Evolutionary conservation across 257 asterid genomes (phyloP).

Genomic region (Nyctanthes arbortristis): DNA sequence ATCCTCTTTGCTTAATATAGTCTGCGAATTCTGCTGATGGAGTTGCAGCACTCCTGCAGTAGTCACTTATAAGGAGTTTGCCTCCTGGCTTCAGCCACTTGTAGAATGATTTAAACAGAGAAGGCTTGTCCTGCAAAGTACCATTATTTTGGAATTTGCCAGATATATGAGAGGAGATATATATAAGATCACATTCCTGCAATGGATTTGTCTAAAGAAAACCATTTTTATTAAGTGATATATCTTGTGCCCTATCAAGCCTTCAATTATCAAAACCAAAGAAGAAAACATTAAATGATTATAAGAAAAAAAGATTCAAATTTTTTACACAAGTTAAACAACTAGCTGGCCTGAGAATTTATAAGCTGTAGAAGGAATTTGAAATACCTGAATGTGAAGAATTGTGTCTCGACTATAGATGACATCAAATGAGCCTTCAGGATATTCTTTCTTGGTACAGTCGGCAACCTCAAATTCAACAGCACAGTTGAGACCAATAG

Average conservation of each 20-base stretch:
- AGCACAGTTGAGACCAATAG: slow-evolving; percentile 81
- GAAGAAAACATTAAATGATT: no score
- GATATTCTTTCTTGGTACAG: slow-evolving; percentile 84
- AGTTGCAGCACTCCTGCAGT: slow-evolving; percentile 79
- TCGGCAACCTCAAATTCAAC: slow-evolving; percentile 99
- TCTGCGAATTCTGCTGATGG: slow-evolving; percentile 68
- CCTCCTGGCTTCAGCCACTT: slow-evolving; percentile 99
- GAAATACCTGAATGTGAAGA: slow-evolving; percentile 81
- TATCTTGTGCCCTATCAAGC: not conserved
- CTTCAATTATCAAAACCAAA: not conserved
- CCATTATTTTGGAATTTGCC: not conserved
- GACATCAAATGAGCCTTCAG: slow-evolving; percentile 77
- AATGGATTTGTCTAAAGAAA: not conserved
- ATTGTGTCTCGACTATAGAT: slow-evolving; percentile 95
- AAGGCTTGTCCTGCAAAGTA: slow-evolving; percentile 81
- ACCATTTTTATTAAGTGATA: not conserved
- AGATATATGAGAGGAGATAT: not conserved
- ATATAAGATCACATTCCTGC: not conserved
- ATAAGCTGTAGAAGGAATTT: slow-evolving; percentile 11
- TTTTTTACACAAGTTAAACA: not conserved
- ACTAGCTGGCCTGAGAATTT: slow-evolving; percentile 11
- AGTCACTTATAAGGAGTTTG: slow-evolving; percentile 83
- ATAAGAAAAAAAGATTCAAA: not conserved
- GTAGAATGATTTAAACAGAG: slow-evolving; percentile 82
- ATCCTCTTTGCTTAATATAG: slow-evolving; percentile 90